Percentiles rank a stretch among this genome's conserved stretches.
phyloP scores from a whole-genome alignment of 768 basidiomycete species.

The Leccinellum luteum region DNA sequence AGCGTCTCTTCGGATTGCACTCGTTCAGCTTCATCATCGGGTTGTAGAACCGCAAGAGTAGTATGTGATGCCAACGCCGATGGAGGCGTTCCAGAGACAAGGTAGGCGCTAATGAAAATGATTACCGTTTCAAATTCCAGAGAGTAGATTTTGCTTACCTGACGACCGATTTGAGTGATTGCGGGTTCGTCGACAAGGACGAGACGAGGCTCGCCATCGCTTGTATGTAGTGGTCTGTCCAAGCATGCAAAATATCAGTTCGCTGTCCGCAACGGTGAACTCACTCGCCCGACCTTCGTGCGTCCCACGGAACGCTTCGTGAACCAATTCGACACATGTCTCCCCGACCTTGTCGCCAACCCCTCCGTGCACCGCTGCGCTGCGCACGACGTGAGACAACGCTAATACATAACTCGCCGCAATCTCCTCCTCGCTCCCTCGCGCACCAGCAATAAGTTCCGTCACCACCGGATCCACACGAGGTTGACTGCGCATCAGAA shows the following conservation, averaged over 20 bases:
- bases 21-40: constrained; percentile 37
- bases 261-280: no score
- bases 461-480: constrained; percentile 93
- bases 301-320: constrained; percentile 72
- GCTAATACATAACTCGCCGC: constrained; percentile 75
- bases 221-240: constrained; percentile 64
- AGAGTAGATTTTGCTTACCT: constrained; percentile 45
- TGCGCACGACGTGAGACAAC: constrained; percentile 70
- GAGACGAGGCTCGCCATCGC: constrained; percentile 62
- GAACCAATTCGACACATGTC: constrained; percentile 68
- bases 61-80: constrained; percentile 60
- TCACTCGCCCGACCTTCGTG: constrained; percentile 51
- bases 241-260: background rate
- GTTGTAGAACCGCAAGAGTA: constrained; percentile 54
- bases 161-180: constrained; percentile 63
- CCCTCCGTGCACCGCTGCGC: constrained; percentile 57
- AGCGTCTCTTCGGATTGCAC: constrained; percentile 34
- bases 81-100: constrained; percentile 66
- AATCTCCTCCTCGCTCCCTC: constrained; percentile 64
- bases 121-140: background rate
- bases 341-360: constrained; percentile 76
- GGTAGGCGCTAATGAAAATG: constrained; percentile 45
- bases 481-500: constrained; percentile 87
- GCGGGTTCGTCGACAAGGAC: constrained; percentile 59
- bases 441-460: constrained; percentile 68